These are phyloP conservation scores for Aquilaria sinensis DNA, from an alignment of 345 rosid species.

Conservation along the genomic window DNA sequence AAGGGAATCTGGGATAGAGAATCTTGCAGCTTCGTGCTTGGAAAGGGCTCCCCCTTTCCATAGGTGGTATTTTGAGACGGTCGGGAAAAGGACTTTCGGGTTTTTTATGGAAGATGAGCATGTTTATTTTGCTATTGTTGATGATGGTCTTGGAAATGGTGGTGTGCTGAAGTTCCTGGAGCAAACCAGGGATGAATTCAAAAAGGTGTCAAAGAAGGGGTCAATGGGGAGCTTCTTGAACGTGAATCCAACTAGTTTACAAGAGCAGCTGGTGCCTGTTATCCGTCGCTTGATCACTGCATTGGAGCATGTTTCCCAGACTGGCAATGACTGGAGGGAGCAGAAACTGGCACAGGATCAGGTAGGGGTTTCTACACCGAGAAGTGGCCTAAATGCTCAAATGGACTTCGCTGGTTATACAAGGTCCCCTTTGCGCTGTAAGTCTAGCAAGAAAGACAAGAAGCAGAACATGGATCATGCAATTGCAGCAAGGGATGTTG, in stretches of 20 bases:
- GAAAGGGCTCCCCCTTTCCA: conserved; percentile 67
- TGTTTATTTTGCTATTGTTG: conserved; percentile 64
- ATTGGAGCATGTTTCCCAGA: conserved; percentile 45
- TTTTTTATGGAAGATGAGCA: conserved; percentile 63
- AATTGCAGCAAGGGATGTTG: conserved; percentile 48
- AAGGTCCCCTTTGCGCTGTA: conserved; percentile 69
- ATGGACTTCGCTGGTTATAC: conserved; percentile 46
- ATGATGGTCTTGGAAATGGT: conserved; percentile 40
- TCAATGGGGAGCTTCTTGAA: conserved; percentile 62
- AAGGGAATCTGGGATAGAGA: conserved; percentile 50
- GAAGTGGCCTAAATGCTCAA: conserved; percentile 34
- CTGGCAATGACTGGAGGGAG: conserved; percentile 31
- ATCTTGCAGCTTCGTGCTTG: conserved; percentile 49
- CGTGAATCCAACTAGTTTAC: conserved; percentile 36
- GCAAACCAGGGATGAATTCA: conserved; percentile 66
- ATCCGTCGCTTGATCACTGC: conserved; percentile 54
- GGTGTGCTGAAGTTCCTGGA: conserved; percentile 57
- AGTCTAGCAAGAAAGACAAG: conserved; percentile 51
- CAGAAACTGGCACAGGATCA: conserved; percentile 21
- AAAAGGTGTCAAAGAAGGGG: conserved; percentile 47
- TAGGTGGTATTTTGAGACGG: conserved; percentile 76
- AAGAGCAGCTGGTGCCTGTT: conserved; percentile 69
- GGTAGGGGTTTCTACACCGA: conserved; percentile 34
- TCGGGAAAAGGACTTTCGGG: conserved; percentile 48
- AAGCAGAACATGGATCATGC: conserved; percentile 67